These are phyloP conservation scores for Epichloe elymi DNA, from an alignment of 2,329 filamentous ascomycete genomes.

Conservation along the genomic window DNA sequence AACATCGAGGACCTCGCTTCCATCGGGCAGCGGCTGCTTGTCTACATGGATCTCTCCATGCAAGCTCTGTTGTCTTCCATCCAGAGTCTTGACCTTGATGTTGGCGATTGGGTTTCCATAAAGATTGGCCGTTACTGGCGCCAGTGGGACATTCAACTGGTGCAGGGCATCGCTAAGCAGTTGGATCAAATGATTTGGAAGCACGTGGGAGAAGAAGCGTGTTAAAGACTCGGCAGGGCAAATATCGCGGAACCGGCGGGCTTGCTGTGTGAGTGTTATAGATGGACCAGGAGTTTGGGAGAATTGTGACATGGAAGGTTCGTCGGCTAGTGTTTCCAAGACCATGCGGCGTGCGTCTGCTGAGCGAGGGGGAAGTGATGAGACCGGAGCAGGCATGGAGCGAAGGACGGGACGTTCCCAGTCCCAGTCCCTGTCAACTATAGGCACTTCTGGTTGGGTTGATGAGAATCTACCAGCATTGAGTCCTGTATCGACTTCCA, in stretches of 20 bases:
- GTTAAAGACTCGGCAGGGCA: slow-evolving; percentile 78
- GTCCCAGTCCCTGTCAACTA: slow-evolving; percentile 66
- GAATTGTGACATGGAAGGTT: slow-evolving; percentile 81
- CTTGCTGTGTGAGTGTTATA: slow-evolving; percentile 75
- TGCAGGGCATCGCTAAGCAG: slow-evolving; percentile 73
- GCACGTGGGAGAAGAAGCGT: slow-evolving; percentile 79
- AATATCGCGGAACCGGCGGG: slow-evolving; percentile 80
- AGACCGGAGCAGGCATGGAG: slow-evolving; percentile 29
- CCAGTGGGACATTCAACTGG: slow-evolving; percentile 68
- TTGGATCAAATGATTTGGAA: slow-evolving; percentile 61
- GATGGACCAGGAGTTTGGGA: slow-evolving; percentile 65
- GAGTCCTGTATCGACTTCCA: slow-evolving; percentile 53
- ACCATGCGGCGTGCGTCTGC: slow-evolving; percentile 27
- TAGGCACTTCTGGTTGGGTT: slow-evolving; percentile 75
- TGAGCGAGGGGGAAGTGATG: slow-evolving; percentile 20
- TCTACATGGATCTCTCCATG: slow-evolving; percentile 67
- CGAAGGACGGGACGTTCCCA: slow-evolving; percentile 66
- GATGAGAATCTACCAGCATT: slow-evolving; percentile 47
- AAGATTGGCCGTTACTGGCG: slow-evolving; percentile 31
- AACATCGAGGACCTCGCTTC: slow-evolving; percentile 61
- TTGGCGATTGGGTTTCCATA: slow-evolving; percentile 44
- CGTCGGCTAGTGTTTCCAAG: slow-evolving; percentile 60
- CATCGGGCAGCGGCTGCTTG: slow-evolving; percentile 42
- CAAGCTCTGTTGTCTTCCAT: slow-evolving; percentile 58
- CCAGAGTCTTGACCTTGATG: slow-evolving; percentile 62